A percentile compares a stretch with the other conserved stretches of the same genome.
Evolutionary conservation across 495 filamentous ascomycete species (phyloP).

Genomic region (Pyrenula massariospora): DNA sequence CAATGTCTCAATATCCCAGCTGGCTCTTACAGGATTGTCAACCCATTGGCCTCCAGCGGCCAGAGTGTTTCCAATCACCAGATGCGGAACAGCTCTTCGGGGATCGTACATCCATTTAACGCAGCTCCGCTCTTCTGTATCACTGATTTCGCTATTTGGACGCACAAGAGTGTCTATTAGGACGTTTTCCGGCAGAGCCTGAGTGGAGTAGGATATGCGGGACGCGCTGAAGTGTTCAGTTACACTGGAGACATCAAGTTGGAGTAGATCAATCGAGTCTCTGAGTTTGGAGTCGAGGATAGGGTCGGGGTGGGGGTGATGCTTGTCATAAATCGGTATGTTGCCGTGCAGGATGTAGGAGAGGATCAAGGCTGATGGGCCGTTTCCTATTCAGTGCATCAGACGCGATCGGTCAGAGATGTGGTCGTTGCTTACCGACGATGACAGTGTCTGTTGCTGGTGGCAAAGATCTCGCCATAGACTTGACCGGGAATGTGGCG

Average conservation of each 20-base stretch:
- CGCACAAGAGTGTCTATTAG: slow-evolving; percentile 53
- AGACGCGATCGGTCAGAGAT: slow-evolving; percentile 11
- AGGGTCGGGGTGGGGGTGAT: slow-evolving; percentile 47
- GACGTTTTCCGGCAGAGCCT: slow-evolving; percentile 53
- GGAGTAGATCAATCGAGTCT: slow-evolving; percentile 23
- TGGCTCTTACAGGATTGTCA: slow-evolving; percentile 40
- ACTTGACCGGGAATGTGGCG: neutral
- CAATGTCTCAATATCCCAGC: slow-evolving; percentile 45
- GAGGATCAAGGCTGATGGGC: slow-evolving; percentile 55
- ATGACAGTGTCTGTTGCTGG: slow-evolving; percentile 2
- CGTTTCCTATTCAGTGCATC: slow-evolving; percentile 41
- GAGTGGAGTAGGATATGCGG: slow-evolving; percentile 49
- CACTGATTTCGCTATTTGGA: slow-evolving; percentile 51
- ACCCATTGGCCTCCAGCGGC: slow-evolving; percentile 54
- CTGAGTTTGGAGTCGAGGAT: slow-evolving; percentile 45
- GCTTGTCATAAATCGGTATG: slow-evolving; percentile 43
- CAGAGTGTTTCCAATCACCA: slow-evolving; percentile 43
- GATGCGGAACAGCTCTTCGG: slow-evolving; percentile 40
- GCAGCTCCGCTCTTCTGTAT: slow-evolving; percentile 33
- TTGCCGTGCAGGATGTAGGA: slow-evolving; percentile 59
- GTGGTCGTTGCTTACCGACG: slow-evolving; percentile 6
- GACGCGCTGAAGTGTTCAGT: slow-evolving; percentile 54
- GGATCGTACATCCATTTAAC: slow-evolving; percentile 44
- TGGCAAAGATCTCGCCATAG: slow-evolving; percentile 3
- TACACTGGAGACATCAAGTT: slow-evolving; percentile 32